Base-by-base conservation (phyloP, 768 basidiomycete genomes). In the Leccinum subgranulosum region DNA sequence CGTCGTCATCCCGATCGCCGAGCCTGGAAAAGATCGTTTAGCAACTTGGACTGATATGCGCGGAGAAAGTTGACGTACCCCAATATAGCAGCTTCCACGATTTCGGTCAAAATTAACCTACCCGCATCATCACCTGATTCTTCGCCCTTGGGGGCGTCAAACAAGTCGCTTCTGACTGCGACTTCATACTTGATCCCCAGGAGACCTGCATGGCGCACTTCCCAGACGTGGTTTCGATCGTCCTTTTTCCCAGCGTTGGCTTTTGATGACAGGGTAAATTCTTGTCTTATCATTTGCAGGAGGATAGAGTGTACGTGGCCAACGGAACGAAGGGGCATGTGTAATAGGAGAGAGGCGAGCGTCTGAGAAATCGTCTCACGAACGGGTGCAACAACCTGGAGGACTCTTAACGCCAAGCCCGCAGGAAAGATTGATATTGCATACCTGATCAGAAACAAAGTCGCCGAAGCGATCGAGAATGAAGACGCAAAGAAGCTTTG, bases 131-230 rank as follows among this genome's bases (percentile, higher is more conserved):
- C 69, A n/a, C 69, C 69, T 11, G 69, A 60, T 4, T 73, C 73
- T 36, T 71, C 72, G 28, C 74, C 77, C 60, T 59, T 71, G 43
- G 65, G 64, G 7, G 75, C 68, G 25, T 70, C 73, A 56, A 98
- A 86, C 23, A 98, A 75, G 69, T 97, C 94, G 54, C 80, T 84
- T 61, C 94, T 79, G 17, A 98, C 97, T 14, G 96, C 97, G 36
- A 98, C 94, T 71, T 98, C 92, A 70, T 98, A 98, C 77, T 98
- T 98, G 71, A 99, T 86, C 1, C 97, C 97, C 9, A 98, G 81
- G 58, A 99, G 75, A 28, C 97, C 97, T n/a, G 97, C 95, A 76
- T 99, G 97, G 54, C 96, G 82, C 51, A 99, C 89, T 73, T 98
- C 93, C 97, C 97, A 99, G 7, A 94, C 82, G 72, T 95, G 92